Evolutionary conservation across 2,329 filamentous ascomycete species (phyloP).

Genomic region (Ceratocystis huliohia): DNA sequence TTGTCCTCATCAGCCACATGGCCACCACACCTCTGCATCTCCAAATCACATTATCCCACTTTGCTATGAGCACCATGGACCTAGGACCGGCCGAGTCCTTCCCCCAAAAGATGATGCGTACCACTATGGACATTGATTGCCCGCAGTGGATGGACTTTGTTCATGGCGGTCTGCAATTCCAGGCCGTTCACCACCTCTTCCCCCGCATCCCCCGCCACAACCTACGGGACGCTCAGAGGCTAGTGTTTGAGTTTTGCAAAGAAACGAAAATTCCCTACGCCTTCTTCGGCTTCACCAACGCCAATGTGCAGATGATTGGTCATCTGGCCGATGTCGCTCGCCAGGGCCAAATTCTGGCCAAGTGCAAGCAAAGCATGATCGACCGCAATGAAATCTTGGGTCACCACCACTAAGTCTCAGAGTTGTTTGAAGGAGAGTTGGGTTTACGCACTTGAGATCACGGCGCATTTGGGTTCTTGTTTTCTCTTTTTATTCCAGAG

Average conservation of each 20-base stretch:
- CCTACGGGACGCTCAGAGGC: constrained; percentile 57
- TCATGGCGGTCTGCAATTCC: constrained; percentile 80
- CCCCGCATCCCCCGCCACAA: constrained; percentile 78
- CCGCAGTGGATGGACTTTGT: constrained; percentile 80
- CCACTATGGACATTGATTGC: constrained; percentile 88
- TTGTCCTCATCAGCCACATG: constrained; percentile 68
- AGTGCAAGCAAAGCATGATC: constrained; percentile 45
- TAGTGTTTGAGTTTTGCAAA: constrained; percentile 69
- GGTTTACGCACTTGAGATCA: neutral
- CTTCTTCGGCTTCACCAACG: constrained; percentile 70
- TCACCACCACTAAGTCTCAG: constrained; percentile 20
- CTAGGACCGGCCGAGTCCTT: constrained; percentile 76
- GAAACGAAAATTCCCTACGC: constrained; percentile 78
- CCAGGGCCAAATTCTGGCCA: constrained; percentile 63
- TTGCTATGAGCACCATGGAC: constrained; percentile 84
- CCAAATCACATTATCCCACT: constrained; percentile 85
- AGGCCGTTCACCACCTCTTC: constrained; percentile 76
- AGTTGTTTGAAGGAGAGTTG: neutral
- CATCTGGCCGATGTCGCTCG: constrained; percentile 65
- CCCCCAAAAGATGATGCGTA: constrained; percentile 79
- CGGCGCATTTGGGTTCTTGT: neutral
- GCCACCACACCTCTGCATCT: constrained; percentile 71
- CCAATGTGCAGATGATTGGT: constrained; percentile 69
- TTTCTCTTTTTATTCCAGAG: neutral
- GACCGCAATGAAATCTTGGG: constrained; percentile 19